Conservation (phyloP, 148 eudicot species). For the Arbutus unedo region DNA sequence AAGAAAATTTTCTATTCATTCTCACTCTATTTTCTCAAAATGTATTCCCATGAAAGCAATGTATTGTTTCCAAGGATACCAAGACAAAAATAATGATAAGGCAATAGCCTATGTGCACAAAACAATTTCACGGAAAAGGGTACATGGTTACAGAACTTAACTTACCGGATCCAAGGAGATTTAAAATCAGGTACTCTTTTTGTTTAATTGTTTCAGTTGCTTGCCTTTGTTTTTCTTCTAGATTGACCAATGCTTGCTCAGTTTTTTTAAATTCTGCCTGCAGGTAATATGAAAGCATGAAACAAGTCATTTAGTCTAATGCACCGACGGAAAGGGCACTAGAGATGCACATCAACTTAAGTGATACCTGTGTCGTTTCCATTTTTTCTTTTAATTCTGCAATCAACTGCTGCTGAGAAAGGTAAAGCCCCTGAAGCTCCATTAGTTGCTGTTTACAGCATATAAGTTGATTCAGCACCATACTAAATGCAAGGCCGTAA, state of each 20-base stretch:
- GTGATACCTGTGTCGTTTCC: conserved; percentile 28
- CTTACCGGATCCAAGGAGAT: conserved; percentile 38
- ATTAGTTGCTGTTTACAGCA: conserved; percentile 29
- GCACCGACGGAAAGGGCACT: neutral
- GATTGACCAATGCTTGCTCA: conserved; percentile 21
- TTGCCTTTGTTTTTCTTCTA: conserved; percentile 25
- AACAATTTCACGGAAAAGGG: too few relatives aligned
- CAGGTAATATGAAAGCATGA: conserved; percentile 10
- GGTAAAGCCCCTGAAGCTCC: conserved; percentile 36
- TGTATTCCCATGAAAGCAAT: neutral
- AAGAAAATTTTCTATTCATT: neutral
- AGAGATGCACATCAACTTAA: neutral
- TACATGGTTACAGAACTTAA: neutral
- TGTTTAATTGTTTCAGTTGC: conserved; percentile 28
- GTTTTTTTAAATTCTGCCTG: conserved; percentile 29
- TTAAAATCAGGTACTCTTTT: conserved; percentile 32
- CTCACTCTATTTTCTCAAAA: neutral
- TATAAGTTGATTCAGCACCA: neutral
- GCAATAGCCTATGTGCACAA: neutral
- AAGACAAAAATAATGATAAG: neutral
- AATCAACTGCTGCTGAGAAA: conserved; percentile 28
- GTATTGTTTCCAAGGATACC: too few relatives aligned
- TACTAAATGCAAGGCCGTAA: neutral
- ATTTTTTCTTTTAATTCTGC: conserved; percentile 30
- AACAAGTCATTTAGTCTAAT: neutral